Evolutionary conservation across 2,329 filamentous ascomycete species (phyloP).

Genomic region (Elsinoe arachidis): DNA sequence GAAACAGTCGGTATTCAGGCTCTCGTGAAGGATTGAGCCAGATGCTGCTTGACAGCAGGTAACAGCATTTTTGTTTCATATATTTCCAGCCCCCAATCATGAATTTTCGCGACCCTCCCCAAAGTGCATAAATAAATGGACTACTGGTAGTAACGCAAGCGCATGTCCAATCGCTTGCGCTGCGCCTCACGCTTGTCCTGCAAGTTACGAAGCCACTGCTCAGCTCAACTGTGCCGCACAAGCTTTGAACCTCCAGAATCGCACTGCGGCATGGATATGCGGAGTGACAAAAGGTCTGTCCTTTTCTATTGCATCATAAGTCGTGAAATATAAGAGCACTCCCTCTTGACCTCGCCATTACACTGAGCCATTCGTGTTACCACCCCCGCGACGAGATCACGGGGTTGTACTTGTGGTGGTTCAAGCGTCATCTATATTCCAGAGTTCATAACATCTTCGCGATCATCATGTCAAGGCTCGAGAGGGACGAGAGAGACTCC

Average conservation of each 20-base stretch:
- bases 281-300: background rate
- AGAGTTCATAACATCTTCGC: too few species aligned
- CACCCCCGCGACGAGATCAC: too few species aligned
- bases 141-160: background rate
- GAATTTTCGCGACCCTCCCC: background rate
- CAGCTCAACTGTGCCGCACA: background rate
- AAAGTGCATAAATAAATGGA: background rate
- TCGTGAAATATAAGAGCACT: too few species aligned
- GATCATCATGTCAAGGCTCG: too few species aligned
- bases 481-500: too few species aligned
- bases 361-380: too few species aligned
- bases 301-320: too few species aligned
- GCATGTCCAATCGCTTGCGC: background rate
- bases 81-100: background rate
- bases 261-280: too few species aligned
- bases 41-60: background rate
- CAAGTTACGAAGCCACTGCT: background rate
- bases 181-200: background rate
- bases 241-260: too few species aligned
- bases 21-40: background rate
- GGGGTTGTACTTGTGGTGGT: too few species aligned
- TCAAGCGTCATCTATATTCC: too few species aligned
- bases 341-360: too few species aligned
- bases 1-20: background rate
- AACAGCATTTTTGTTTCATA: constrained; percentile 1